phyloP scores from a whole-genome alignment of 129 eudicot species.

The Pseudognaphalium luteoalbum region DNA sequence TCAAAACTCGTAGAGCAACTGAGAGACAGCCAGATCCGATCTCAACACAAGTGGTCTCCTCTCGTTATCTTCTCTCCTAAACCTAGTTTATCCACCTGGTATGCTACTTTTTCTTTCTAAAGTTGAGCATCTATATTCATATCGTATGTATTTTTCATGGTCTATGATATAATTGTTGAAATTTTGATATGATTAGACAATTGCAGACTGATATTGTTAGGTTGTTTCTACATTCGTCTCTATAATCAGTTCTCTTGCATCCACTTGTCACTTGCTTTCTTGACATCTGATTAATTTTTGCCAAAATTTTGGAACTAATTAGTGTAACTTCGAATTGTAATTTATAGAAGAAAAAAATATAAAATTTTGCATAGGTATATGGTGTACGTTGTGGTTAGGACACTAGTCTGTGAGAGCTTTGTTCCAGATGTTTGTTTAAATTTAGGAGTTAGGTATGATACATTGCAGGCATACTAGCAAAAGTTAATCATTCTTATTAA shows the following conservation, averaged over 20 bases:
- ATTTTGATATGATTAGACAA: neutral
- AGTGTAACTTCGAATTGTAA: neutral
- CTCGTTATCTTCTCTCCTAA: slow-evolving; percentile 79
- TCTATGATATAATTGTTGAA: neutral
- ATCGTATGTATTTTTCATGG: neutral
- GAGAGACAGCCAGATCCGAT: slow-evolving; percentile 87
- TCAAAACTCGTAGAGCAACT: slow-evolving; percentile 84
- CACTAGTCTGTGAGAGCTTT: neutral
- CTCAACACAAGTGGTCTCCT: slow-evolving; percentile 75
- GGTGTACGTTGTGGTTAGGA: slow-evolving; percentile 3
- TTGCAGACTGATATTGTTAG: neutral
- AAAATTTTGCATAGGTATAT: neutral
- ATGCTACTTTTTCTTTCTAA: slow-evolving; percentile 16
- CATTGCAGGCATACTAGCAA: neutral
- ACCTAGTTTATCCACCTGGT: slow-evolving; percentile 65
- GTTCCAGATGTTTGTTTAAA: neutral
- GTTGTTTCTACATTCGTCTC: neutral
- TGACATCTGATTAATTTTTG: neutral
- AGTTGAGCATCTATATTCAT: neutral
- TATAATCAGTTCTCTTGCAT: neutral
- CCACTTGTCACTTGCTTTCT: neutral
- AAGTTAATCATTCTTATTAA: neutral
- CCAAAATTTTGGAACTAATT: neutral
- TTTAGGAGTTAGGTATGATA: neutral
- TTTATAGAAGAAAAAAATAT: neutral